Evolutionary conservation across 257 asterid species (phyloP).

Genomic region (Solanum corneliomulleri): DNA sequence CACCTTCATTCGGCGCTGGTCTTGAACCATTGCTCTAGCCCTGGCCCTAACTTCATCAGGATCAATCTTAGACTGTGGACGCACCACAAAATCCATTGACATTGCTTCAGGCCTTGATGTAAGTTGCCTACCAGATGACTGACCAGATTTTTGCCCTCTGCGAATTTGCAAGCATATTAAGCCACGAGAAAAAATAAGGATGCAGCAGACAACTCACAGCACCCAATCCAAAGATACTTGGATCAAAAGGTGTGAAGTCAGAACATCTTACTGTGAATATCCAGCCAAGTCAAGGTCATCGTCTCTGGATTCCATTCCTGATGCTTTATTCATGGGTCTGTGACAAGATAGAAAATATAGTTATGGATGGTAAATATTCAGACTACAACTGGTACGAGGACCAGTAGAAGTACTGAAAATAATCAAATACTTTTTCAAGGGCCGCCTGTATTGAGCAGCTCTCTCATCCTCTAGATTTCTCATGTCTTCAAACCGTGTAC

Average conservation of each 20-base stretch:
- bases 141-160: constrained; percentile 70
- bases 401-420: not conserved
- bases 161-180: constrained; percentile 9
- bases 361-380: not conserved
- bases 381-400: not conserved
- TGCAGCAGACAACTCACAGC: not conserved
- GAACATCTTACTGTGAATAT: constrained; percentile 27
- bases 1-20: constrained; percentile 81
- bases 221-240: not conserved
- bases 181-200: not conserved
- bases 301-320: constrained; percentile 64
- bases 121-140: constrained; percentile 54
- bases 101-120: constrained; percentile 59
- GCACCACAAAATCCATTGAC: constrained; percentile 89
- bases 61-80: constrained; percentile 91
- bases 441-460: constrained; percentile 42
- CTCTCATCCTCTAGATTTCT: constrained; percentile 71
- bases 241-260: not conserved
- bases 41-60: constrained; percentile 82
- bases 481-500: constrained; percentile 98
- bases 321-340: constrained; percentile 53
- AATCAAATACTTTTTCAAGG: constrained; percentile 43
- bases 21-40: constrained; percentile 51
- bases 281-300: constrained; percentile 77
- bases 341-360: constrained; percentile 8